Evolutionary conservation across 2,329 filamentous ascomycete genomes (phyloP).

Genomic region (Emergomyces orientalis): DNA sequence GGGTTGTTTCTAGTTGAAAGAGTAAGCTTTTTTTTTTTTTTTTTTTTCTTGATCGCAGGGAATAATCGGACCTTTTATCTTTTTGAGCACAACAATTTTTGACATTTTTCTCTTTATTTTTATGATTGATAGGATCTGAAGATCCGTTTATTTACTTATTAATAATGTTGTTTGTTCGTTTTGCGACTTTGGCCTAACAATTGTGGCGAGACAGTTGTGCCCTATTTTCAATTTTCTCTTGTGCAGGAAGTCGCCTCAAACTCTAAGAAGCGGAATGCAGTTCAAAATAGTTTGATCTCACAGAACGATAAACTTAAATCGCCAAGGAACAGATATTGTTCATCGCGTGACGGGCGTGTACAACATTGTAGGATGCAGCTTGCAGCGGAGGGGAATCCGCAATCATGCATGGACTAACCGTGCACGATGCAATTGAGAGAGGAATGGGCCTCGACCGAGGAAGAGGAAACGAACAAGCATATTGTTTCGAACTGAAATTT

Average conservation of each 20-base stretch:
- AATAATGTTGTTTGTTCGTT: neutral
- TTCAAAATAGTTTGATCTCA: neutral
- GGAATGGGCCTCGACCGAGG: neutral
- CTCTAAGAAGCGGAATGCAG: neutral
- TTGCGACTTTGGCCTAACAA: neutral
- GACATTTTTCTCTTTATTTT: neutral
- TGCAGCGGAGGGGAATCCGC: neutral
- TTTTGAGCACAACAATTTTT: neutral
- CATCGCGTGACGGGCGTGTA: neutral
- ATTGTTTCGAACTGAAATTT: neutral
- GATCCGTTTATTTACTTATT: neutral
- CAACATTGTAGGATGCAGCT: neutral
- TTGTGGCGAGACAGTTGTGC: neutral
- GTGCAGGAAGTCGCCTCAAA: neutral
- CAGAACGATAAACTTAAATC: neutral
- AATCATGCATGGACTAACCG: neutral
- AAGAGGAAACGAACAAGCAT: neutral
- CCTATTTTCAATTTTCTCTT: neutral
- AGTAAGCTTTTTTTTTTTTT: neutral
- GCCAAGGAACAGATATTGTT: neutral
- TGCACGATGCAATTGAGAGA: neutral
- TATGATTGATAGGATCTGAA: neutral
- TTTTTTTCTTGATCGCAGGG: no score
- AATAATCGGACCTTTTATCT: neutral
- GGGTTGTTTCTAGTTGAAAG: neutral